Evolutionary conservation across 140 eudicot genomes (phyloP).

Genomic region (Ambrosia hybrid): DNA sequence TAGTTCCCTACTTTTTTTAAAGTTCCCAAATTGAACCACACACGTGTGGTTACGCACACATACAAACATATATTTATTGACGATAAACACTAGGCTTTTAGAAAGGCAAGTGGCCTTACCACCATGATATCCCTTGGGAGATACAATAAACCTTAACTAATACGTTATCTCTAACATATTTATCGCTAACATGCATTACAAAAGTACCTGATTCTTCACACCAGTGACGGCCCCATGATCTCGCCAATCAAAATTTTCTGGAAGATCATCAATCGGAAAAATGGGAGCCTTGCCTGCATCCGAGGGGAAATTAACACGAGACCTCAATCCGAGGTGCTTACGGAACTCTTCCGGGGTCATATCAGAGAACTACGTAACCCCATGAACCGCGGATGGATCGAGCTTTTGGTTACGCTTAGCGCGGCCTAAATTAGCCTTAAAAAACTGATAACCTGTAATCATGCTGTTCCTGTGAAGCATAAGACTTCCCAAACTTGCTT

Average conservation of each 20-base stretch:
- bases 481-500: background rate
- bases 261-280: slow-evolving; percentile 72
- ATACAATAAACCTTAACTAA: no score
- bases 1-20: no score
- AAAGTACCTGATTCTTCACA: slow-evolving; percentile 50
- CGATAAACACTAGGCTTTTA: no score
- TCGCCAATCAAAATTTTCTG: slow-evolving; percentile 77
- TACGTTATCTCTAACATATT: no score
- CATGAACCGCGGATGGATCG: slow-evolving; percentile 73
- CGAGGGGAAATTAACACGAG: slow-evolving; percentile 52
- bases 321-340: slow-evolving; percentile 54
- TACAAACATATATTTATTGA: no score
- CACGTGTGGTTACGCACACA: no score
- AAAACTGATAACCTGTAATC: slow-evolving; percentile 4
- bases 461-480: background rate
- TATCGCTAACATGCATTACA: no score
- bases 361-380: slow-evolving; percentile 80
- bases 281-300: slow-evolving; percentile 80
- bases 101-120: no score
- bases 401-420: slow-evolving; percentile 62
- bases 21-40: no score
- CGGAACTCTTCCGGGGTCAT: slow-evolving; percentile 62
- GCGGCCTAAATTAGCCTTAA: slow-evolving; percentile 29
- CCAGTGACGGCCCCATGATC: slow-evolving; percentile 75
- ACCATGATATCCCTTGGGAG: no score